Conservation (phyloP, 2,329 filamentous ascomycete species). For the Hypoxylon rubiginosum region DNA sequence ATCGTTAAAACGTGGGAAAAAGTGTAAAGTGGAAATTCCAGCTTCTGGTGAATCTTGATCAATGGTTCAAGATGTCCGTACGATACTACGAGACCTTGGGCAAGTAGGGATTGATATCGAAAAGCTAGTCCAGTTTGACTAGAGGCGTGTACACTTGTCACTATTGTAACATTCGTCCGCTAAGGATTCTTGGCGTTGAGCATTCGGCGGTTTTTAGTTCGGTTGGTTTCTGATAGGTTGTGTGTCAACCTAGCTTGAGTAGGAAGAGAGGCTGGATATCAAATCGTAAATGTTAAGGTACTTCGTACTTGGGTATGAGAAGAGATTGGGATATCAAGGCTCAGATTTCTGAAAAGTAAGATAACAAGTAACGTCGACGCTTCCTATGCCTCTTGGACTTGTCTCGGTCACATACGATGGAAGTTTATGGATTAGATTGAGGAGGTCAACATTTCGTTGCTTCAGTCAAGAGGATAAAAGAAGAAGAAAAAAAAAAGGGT, state of each 20-base stretch:
- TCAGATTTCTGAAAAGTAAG: neutral
- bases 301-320: conserved; percentile 10
- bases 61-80: conserved; percentile 12
- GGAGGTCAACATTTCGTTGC: conserved; percentile 15
- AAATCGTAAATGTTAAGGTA: conserved; percentile 8
- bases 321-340: neutral
- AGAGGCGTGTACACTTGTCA: conserved; percentile 29
- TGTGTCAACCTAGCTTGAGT: no score
- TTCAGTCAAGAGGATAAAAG: conserved; percentile 11
- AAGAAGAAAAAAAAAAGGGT: conserved; percentile 12
- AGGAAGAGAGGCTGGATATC: conserved; percentile 6
- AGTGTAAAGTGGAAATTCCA: conserved; percentile 1
- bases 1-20: conserved; percentile 1
- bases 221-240: neutral
- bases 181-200: conserved; percentile 31
- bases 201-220: conserved; percentile 16
- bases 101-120: conserved; percentile 19
- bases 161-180: conserved; percentile 16
- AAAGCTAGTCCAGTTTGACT: conserved; percentile 7
- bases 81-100: conserved; percentile 16
- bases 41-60: conserved; percentile 11
- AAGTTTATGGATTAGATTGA: conserved; percentile 17
- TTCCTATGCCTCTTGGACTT: neutral
- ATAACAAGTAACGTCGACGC: conserved; percentile 1
- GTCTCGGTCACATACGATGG: conserved; percentile 13